Evolutionary conservation across 2,329 filamentous ascomycete species (phyloP), one percentile per base, ranked within the genome.

Genomic region (Trichophyton mentagrophytes): DNA sequence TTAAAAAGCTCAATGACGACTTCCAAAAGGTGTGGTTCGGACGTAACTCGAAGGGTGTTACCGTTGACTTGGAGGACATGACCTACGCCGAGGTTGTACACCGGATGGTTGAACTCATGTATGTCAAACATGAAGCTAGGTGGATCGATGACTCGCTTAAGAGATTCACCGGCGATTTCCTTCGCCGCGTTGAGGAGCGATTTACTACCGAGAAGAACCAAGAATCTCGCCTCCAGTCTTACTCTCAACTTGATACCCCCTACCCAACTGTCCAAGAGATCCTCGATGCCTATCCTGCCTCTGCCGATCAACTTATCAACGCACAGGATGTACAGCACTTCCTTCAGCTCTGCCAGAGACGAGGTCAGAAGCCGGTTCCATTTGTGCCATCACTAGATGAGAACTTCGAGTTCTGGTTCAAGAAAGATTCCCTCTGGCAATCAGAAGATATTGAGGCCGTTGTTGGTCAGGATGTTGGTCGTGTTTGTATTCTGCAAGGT

Each of bases 371-470:
- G 82, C 93, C 93, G 1, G 89, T 95, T 30, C 93, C 92, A 0
- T 99, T 99, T 72, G 91, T 99, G 33, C 93, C 93, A 3, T 81
- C 88, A n/a, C 81, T 99, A 22, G 93, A 99, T 69, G 90, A 95
- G 65, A 96, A 92, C 72, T 99, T 99, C 67, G 93, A 99, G 72
- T 96, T 95, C 77, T 99, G 90, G 80, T 99, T 99, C 86, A 99
- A 99, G 85, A 99, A 99, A 80, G 93, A 99, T 74, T 99, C 93
- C 1, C 82, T 99, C 6, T 99, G 93, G 93, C 93, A 99, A 77
- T 97, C 93, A 0, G 93, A 99, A 76, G 93, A 99, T 70, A 81
- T 99, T 9, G 92, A 95, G 69, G 93, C 93, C 60, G 91, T 99
- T 61, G 91, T 96, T 63, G 92, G 82, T 67, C 93, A 97, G 76